Evolutionary conservation across 805 yeast species (phyloP), one percentile per base, ranked within the genome.

Genomic region (Suhomyces faveliae): DNA sequence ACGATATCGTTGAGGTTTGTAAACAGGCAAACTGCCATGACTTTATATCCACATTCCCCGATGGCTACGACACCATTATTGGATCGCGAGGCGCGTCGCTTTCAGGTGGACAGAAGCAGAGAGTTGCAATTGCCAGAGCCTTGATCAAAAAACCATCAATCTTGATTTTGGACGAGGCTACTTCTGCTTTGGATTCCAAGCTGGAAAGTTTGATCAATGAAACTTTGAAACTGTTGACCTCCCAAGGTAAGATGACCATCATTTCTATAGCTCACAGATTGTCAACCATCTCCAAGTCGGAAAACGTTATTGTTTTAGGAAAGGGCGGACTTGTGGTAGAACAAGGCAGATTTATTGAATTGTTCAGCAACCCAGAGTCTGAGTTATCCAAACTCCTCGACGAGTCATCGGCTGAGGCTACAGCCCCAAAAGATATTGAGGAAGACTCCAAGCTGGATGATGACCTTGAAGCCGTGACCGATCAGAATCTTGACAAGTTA

Each of bases 31-130:
- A 81, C 50, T 73, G 77, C 46, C 84, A 80, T 56, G 84, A 80
- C 48, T 81, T 81, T 54, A 76, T 81, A 43, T 66, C 65, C 61
- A 64, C 76, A 0, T 73, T 82, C 51, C 84, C 85, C 0, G 84
- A 81, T 38, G 84, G 83, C 2, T 81, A 80, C 56, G 80, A 81
- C 46, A 81, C 86, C 0, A 63, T 70, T 17, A 75, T 79, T 46
- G 85, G 85, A 1, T 63, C 78, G 7, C 68, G 81, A 41, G 86
- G 86, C 0, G 74, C 82, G 1, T 66, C 80, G 22, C 62, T 85
- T 19, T 81, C 87, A 4, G 91, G 90, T 33, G 91, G 91, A 10
- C 91, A 85, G 63, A 84, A 85, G 61, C 91, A 85, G 67, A 76
- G 89, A 55, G 71, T 85, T 37, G 90, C 90, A 6, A 83, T 85